Evolutionary conservation across 2,329 filamentous ascomycete genomes (phyloP).

Genomic region (Penicillium sp.): DNA sequence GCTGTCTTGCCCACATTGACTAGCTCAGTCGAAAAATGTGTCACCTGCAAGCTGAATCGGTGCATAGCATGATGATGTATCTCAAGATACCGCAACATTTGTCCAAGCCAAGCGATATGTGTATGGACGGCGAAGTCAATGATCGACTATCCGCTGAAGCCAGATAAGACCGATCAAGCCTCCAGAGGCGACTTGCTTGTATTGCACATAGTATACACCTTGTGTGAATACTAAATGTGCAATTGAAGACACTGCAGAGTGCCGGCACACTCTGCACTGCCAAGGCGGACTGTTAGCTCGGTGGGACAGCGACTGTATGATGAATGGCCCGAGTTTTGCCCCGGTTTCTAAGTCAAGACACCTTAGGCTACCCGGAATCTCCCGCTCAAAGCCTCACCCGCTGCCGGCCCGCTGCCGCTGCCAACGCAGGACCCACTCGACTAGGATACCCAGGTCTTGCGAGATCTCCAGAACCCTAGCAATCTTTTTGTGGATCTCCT

Average conservation of each 20-base stretch:
- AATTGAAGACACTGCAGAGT: not conserved
- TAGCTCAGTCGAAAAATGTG: not conserved
- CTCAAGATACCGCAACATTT: not conserved
- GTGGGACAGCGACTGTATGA: not conserved
- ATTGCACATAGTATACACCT: not conserved
- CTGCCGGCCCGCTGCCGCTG: conserved; percentile 28
- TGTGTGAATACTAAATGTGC: not conserved
- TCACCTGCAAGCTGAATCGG: not conserved
- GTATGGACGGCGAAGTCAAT: not conserved
- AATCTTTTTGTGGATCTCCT: conserved; percentile 32
- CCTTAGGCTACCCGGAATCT: conserved; percentile 1
- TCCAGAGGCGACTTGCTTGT: not conserved
- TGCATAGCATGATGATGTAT: not conserved
- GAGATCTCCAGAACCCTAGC: conserved; percentile 39
- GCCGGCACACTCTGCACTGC: not conserved
- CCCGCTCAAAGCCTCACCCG: conserved; percentile 12
- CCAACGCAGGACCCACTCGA: conserved; percentile 43
- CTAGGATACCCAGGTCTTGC: conserved; percentile 43
- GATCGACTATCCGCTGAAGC: not conserved
- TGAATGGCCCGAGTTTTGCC: not conserved
- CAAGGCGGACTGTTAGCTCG: not conserved
- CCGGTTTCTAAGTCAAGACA: not conserved
- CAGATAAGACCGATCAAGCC: not conserved
- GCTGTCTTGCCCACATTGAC: not conserved
- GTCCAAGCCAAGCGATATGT: not conserved